phyloP scores from a whole-genome alignment of 2,329 filamentous ascomycete genomes.

The Aspergillus aculeatinus region DNA sequence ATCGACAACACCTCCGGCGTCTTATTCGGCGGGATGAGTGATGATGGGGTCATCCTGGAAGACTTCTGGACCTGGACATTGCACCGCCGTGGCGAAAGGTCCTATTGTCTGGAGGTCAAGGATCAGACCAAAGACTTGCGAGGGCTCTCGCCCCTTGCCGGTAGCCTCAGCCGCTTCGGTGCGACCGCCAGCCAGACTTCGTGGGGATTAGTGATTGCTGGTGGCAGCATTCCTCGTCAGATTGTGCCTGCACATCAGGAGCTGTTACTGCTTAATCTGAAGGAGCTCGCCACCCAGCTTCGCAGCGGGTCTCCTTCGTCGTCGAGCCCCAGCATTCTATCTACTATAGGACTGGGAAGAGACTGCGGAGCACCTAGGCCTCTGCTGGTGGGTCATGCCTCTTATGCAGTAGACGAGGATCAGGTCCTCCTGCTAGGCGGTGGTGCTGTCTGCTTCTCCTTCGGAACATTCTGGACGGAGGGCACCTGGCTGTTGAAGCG shows the following conservation, averaged over 20 bases:
- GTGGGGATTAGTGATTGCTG: conserved; percentile 51
- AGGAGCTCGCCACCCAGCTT: conserved; percentile 19
- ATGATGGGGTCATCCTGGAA: conserved; percentile 61
- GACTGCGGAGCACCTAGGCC: conserved; percentile 53
- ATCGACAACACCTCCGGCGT: conserved; percentile 56
- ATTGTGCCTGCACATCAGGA: conserved; percentile 51
- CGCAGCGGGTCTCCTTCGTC: conserved; percentile 19
- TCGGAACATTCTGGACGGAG: conserved; percentile 81
- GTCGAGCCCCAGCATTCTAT: conserved; percentile 24
- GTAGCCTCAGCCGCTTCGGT: conserved; percentile 49
- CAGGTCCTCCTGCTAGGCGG: conserved; percentile 69
- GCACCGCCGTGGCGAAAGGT: conserved; percentile 38
- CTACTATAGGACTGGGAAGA: conserved; percentile 26
- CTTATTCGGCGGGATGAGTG: conserved; percentile 69
- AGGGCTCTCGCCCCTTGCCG: conserved; percentile 27
- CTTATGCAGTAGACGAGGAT: conserved; percentile 48
- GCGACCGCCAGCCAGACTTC: conserved; percentile 50
- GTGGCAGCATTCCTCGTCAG: conserved; percentile 48
- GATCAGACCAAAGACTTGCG: conserved; percentile 28
- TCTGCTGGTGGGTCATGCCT: conserved; percentile 69
- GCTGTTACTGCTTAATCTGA: conserved; percentile 46
- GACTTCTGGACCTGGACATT: conserved; percentile 67
- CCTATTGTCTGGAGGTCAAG: conserved; percentile 24
- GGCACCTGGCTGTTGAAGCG: conserved; percentile 54
- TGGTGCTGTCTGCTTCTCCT: conserved; percentile 85